Conservation (phyloP, 2,329 filamentous ascomycete species). For the Colletotrichum horii region DNA sequence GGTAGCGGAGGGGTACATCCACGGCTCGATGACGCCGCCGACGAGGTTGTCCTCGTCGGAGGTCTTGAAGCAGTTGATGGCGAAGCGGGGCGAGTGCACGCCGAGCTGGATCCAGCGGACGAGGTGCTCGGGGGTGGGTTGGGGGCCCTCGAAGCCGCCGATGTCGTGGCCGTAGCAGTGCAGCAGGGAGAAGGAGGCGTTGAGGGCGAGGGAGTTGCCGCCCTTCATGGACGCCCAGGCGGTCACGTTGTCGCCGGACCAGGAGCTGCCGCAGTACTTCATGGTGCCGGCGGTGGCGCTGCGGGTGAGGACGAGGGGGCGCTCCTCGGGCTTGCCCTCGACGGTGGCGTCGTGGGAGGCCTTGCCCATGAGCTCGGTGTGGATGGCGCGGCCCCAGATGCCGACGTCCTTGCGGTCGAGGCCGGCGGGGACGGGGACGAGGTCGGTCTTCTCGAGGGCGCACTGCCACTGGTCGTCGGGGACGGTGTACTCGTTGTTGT, state of each 20-base stretch:
- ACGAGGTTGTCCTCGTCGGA: constrained; percentile 67
- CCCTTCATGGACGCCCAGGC: constrained; percentile 78
- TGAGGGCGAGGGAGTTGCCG: constrained; percentile 71
- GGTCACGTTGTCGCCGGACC: constrained; percentile 78
- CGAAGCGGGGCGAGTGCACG: constrained; percentile 72
- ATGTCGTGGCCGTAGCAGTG: constrained; percentile 78
- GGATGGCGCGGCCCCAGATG: constrained; percentile 71
- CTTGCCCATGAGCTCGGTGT: constrained; percentile 75
- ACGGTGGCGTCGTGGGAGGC: constrained; percentile 72
- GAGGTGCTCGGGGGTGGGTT: constrained; percentile 72
- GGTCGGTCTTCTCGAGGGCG: constrained; percentile 50
- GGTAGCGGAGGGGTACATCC: constrained; percentile 75
- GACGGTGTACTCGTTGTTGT: constrained; percentile 78
- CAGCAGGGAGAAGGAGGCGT: constrained; percentile 70
- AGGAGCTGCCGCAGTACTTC: constrained; percentile 72
- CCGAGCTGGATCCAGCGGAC: constrained; percentile 78
- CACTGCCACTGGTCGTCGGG: constrained; percentile 70
- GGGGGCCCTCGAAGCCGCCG: constrained; percentile 76
- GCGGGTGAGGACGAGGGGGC: constrained; percentile 73
- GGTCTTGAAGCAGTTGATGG: constrained; percentile 82
- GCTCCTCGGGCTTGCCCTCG: constrained; percentile 59
- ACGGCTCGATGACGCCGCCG: constrained; percentile 78
- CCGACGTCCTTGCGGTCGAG: constrained; percentile 58
- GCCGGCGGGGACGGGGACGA: constrained; percentile 37
- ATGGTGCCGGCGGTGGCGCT: constrained; percentile 75